phyloP scores from a whole-genome alignment of 1,284 basidiomycete genomes.

The Phellopilus nigrolimitatus region DNA sequence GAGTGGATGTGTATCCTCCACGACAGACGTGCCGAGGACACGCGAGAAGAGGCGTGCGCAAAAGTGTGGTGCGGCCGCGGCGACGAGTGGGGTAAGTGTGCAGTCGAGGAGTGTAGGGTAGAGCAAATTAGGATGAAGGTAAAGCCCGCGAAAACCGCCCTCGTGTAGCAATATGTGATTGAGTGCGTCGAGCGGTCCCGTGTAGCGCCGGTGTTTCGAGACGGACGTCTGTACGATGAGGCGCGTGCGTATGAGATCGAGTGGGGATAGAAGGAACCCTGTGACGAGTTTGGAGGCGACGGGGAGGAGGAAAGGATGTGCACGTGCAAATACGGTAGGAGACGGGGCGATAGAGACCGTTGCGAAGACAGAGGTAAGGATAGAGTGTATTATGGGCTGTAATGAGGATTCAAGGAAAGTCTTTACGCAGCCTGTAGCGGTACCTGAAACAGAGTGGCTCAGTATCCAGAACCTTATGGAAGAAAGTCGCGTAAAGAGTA shows the following conservation, averaged over 20 bases:
- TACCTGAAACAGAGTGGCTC: constrained; percentile 49
- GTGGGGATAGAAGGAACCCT: constrained; percentile 73
- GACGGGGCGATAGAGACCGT: constrained; percentile 56
- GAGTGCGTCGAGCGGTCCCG: constrained; percentile 76
- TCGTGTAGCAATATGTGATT: constrained; percentile 77
- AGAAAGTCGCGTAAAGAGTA: constrained; percentile 2
- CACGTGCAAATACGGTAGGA: constrained; percentile 1
- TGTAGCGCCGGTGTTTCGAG: constrained; percentile 63
- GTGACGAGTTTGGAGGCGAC: constrained; percentile 63
- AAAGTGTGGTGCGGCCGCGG: constrained; percentile 60
- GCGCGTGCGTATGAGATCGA: constrained; percentile 85
- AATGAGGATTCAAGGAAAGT: constrained; percentile 62
- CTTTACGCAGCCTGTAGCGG: constrained; percentile 74
- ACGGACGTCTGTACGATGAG: constrained; percentile 73
- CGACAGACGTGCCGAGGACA: constrained; percentile 48
- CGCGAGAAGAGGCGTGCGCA: constrained; percentile 42
- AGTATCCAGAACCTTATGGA: constrained; percentile 16
- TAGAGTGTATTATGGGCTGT: constrained; percentile 68
- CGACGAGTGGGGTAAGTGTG: constrained; percentile 76
- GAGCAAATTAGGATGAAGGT: constrained; percentile 85
- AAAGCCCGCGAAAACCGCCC: constrained; percentile 80
- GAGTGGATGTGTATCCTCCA: constrained; percentile 79
- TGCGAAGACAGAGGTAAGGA: constrained; percentile 43
- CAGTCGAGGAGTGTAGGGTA: constrained; percentile 87
- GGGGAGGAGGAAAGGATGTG: constrained; percentile 70